Conservation (phyloP, 139 green algal genomes). For the Trebouxia sp. region DNA sequence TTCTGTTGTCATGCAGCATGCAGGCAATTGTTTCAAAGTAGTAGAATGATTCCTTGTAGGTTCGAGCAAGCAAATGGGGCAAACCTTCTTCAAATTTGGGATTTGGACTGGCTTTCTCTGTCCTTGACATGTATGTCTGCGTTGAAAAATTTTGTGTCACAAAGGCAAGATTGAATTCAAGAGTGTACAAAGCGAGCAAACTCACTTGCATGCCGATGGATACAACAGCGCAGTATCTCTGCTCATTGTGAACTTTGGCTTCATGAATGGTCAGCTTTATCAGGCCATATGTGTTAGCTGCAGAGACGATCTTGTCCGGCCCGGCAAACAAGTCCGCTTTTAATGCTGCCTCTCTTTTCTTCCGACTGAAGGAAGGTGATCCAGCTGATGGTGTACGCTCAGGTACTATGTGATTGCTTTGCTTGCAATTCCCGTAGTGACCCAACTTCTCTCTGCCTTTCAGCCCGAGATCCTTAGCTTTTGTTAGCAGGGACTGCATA, state of each 20-base stretch:
- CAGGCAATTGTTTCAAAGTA: background rate
- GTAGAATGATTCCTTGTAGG: background rate
- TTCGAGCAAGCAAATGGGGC: background rate
- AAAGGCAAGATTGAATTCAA: background rate
- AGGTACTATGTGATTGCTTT: too few species aligned
- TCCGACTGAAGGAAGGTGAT: background rate
- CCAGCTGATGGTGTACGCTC: background rate
- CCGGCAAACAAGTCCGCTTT: slow-evolving; percentile 20
- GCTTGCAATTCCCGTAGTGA: background rate
- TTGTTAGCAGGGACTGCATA: background rate
- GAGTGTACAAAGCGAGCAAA: background rate
- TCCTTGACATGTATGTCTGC: slow-evolving; percentile 29
- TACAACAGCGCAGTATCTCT: slow-evolving; percentile 25
- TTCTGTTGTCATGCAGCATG: background rate
- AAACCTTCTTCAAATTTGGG: slow-evolving; percentile 16
- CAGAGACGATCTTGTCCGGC: slow-evolving; percentile 2
- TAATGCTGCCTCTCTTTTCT: background rate
- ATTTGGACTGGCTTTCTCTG: background rate
- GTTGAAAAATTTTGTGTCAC: background rate
- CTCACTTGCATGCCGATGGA: slow-evolving; percentile 27
- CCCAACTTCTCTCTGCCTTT: background rate
- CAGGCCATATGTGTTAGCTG: slow-evolving; percentile 23
- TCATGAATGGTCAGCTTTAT: slow-evolving; percentile 30
- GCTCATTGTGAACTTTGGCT: background rate
- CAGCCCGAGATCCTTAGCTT: background rate